Percentiles rank a stretch among this genome's conserved stretches.
phyloP scores from a whole-genome alignment of 208 protist species.

The Leishmania braziliensis region DNA sequence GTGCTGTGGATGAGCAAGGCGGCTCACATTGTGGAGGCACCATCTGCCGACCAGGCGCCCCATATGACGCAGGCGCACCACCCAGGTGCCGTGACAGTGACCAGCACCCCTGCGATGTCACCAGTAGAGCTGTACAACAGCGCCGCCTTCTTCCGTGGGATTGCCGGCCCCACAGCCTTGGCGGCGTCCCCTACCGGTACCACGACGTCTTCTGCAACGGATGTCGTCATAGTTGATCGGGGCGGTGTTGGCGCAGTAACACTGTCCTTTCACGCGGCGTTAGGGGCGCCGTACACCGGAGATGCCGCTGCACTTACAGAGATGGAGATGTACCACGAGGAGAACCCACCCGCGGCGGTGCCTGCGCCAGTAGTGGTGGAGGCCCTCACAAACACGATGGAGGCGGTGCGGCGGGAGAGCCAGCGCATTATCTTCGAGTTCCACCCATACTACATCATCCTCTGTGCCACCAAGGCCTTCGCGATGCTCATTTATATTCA shows the following conservation, averaged over 20 bases:
- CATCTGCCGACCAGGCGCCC: conserved; percentile 14
- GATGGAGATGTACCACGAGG: conserved; percentile 14
- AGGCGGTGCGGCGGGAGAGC: conserved; percentile 40
- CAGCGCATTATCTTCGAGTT: conserved; percentile 56
- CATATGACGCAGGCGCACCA: conserved; percentile 24
- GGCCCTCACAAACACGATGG: conserved; percentile 42
- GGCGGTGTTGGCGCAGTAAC: no score
- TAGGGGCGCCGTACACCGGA: neutral
- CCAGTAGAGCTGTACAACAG: conserved; percentile 27
- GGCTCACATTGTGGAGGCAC: conserved; percentile 40
- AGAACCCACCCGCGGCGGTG: conserved; percentile 35
- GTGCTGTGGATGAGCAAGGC: conserved; percentile 38
- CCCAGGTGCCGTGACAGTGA: conserved; percentile 11
- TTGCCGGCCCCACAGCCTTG: conserved; percentile 1
- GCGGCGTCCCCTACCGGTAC: neutral
- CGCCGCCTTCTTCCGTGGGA: conserved; percentile 34
- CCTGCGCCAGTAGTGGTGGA: conserved; percentile 45
- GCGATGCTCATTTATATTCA: conserved; percentile 64
- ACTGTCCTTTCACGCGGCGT: no score
- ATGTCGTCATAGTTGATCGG: neutral
- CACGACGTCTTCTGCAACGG: neutral
- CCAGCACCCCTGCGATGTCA: conserved; percentile 4
- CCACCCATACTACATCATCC: conserved; percentile 58
- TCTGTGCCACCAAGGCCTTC: conserved; percentile 52
- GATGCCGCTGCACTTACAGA: neutral